A percentile compares a stretch with the other conserved stretches of the same genome.
These are phyloP conservation scores for Mortierella sp. DNA, from an alignment of 371 early-diverging fungal genomes.

Conservation along the genomic window DNA sequence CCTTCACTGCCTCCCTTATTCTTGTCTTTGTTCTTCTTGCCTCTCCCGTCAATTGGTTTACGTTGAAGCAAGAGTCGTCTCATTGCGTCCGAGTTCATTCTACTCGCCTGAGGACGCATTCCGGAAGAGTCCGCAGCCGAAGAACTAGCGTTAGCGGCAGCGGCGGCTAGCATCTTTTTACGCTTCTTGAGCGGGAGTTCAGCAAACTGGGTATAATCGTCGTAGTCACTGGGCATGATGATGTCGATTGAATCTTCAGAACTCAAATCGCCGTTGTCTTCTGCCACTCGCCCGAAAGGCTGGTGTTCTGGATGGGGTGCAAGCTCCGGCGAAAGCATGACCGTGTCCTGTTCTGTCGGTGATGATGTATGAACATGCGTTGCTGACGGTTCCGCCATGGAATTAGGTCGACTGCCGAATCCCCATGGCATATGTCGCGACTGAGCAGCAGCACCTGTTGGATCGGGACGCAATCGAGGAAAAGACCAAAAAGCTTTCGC, in stretches of 20 bases:
- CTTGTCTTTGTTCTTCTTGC: constrained; percentile 13
- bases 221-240: constrained; percentile 39
- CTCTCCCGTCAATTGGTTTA: background rate
- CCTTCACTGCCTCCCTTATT: background rate
- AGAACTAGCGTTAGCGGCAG: constrained; percentile 30
- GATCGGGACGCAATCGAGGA: constrained; percentile 34
- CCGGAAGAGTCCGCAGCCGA: constrained; percentile 1
- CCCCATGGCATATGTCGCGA: constrained; percentile 17
- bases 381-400: constrained; percentile 2
- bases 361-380: background rate
- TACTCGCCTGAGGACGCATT: background rate
- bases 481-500: constrained; percentile 39
- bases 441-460: background rate
- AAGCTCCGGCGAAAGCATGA: constrained; percentile 35
- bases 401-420: constrained; percentile 6
- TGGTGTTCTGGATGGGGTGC: constrained; percentile 5
- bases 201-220: constrained; percentile 48
- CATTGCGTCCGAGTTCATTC: constrained; percentile 26
- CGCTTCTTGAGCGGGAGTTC: constrained; percentile 49
- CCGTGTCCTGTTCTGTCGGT: constrained; percentile 7
- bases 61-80: constrained; percentile 31
- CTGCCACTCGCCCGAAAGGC: background rate
- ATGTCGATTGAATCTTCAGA: constrained; percentile 46
- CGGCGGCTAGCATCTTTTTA: constrained; percentile 27
- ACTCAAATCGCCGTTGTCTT: constrained; percentile 18